Evolutionary conservation across 495 filamentous ascomycete genomes (phyloP).

Genomic region (Recurvomyces mirabilis): DNA sequence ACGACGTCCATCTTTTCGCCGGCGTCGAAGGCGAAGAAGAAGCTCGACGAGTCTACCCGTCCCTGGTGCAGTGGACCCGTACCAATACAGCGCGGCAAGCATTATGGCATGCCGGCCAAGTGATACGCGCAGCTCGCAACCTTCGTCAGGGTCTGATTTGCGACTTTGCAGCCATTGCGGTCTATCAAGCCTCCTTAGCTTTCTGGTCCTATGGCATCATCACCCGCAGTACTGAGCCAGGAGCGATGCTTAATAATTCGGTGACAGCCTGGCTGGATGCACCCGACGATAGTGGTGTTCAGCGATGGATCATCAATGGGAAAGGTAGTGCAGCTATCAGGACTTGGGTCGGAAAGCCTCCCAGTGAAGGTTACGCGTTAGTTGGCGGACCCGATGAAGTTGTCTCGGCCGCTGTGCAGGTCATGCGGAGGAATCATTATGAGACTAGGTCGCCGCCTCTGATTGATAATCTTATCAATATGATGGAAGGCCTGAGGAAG

Average conservation of each 20-base stretch:
- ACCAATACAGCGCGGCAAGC: constrained; percentile 42
- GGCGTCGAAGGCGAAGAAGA: constrained; percentile 53
- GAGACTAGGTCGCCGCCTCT: constrained; percentile 32
- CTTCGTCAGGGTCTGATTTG: constrained; percentile 40
- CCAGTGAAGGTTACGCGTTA: constrained; percentile 5
- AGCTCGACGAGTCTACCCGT: constrained; percentile 41
- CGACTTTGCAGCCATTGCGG: constrained; percentile 48
- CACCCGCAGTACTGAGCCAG: constrained; percentile 14
- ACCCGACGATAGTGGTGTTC: constrained; percentile 33
- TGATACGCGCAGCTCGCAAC: constrained; percentile 41
- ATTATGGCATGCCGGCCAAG: constrained; percentile 53
- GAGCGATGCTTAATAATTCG: background rate
- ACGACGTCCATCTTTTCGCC: constrained; percentile 54
- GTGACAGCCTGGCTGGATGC: constrained; percentile 40
- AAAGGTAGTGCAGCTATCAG: constrained; percentile 16
- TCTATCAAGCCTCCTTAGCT: constrained; percentile 49
- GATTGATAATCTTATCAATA: constrained; percentile 44
- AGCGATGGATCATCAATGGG: constrained; percentile 24
- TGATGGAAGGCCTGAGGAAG: constrained; percentile 37
- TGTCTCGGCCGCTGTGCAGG: constrained; percentile 37
- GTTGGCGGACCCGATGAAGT: constrained; percentile 36
- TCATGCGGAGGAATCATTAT: constrained; percentile 38
- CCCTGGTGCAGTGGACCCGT: constrained; percentile 43
- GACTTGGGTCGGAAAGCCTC: constrained; percentile 1
- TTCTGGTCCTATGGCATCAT: constrained; percentile 50